Percentiles rank a stretch among this genome's conserved stretches.
Conservation (phyloP, 192 early-diverging fungal genomes). For the Dispira simplex region DNA sequence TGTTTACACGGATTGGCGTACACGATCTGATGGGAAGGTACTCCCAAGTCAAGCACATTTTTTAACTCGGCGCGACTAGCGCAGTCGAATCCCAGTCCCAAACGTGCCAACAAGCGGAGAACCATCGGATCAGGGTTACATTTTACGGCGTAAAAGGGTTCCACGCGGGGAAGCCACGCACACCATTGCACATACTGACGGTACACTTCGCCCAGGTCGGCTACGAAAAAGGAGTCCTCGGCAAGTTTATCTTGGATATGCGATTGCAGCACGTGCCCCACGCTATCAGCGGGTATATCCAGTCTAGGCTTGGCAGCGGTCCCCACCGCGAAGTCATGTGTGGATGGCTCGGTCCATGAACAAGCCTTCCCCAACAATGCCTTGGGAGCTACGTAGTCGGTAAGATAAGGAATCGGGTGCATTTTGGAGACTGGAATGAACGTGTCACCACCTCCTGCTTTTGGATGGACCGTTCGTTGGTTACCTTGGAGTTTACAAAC, state of each 20-base stretch:
- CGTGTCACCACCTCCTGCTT: too few species aligned
- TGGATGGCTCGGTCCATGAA: too few species aligned
- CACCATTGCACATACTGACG: conserved; percentile 81
- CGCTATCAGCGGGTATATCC: conserved; percentile 14
- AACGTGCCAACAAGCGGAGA: conserved; percentile 56
- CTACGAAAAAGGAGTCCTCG: conserved; percentile 91
- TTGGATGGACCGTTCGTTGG: too few species aligned
- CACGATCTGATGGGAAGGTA: conserved; percentile 64
- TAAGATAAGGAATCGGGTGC: too few species aligned
- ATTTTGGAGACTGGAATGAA: too few species aligned
- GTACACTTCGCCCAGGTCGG: conserved; percentile 80
- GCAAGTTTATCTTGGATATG: conserved; percentile 31
- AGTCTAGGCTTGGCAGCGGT: too few species aligned
- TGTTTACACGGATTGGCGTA: conserved; percentile 99
- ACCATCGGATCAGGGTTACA: conserved; percentile 88
- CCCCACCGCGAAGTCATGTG: too few species aligned
- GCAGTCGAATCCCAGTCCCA: conserved; percentile 93
- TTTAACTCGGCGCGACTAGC: conserved; percentile 92
- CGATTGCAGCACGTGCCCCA: conserved; percentile 18
- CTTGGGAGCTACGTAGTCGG: too few species aligned
- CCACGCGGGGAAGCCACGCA: conserved; percentile 70
- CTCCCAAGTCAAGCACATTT: conserved; percentile 54
- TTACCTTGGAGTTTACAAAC: too few species aligned
- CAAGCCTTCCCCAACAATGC: too few species aligned
- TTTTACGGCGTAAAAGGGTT: conserved; percentile 97